Conservation (phyloP, 805 yeast genomes). For the Saccharomyces jurei region DNA sequence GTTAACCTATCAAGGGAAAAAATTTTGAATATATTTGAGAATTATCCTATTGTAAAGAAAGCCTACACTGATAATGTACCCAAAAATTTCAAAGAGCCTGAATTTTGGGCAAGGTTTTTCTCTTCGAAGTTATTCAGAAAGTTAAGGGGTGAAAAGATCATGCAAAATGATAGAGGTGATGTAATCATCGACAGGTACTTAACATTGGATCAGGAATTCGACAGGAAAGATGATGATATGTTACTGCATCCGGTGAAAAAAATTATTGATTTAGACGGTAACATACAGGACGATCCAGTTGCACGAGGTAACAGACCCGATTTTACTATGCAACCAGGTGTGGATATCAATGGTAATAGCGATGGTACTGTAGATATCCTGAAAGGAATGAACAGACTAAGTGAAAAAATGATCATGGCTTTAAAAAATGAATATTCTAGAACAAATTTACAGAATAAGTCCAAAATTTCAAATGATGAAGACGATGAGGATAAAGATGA, state of each 20-base stretch:
- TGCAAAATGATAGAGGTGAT: conserved; percentile 73
- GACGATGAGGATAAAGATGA: conserved; percentile 34
- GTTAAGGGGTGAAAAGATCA: conserved; percentile 79
- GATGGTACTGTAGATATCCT: conserved; percentile 66
- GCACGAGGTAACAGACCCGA: conserved; percentile 77
- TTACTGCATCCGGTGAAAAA: conserved; percentile 48
- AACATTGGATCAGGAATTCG: conserved; percentile 55
- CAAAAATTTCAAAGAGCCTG: conserved; percentile 69
- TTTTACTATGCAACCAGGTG: conserved; percentile 67
- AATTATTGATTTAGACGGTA: conserved; percentile 72
- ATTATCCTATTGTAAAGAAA: conserved; percentile 81
- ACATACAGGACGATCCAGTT: conserved; percentile 71
- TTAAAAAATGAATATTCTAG: conserved; percentile 38
- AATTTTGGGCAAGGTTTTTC: conserved; percentile 94
- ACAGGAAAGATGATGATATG: conserved; percentile 36
- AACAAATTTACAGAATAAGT: conserved; percentile 22
- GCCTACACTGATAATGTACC: conserved; percentile 93
- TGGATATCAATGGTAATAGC: conserved; percentile 41
- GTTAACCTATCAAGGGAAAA: conserved; percentile 87
- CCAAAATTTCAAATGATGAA: conserved; percentile 4
- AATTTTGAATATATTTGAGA: conserved; percentile 80
- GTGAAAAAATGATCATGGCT: conserved; percentile 68
- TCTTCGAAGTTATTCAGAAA: conserved; percentile 81
- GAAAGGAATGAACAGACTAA: conserved; percentile 81
- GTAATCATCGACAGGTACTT: conserved; percentile 77